phyloP scores from a whole-genome alignment of 768 basidiomycete genomes.

The Russula compacta region DNA sequence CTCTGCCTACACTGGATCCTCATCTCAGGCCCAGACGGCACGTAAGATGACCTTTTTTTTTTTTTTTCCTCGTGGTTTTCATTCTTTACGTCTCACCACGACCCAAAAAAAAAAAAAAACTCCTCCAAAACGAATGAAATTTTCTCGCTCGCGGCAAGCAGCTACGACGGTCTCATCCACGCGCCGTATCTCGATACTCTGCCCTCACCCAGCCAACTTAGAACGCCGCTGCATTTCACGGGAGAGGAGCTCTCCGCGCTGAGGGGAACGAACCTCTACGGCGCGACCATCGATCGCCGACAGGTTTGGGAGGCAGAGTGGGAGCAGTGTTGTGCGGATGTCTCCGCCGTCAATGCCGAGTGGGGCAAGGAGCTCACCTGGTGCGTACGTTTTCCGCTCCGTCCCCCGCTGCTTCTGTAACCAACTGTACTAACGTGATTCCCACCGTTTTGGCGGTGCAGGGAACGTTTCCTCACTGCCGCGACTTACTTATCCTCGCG shows the following conservation, averaged over 20 bases:
- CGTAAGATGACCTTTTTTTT: constrained; percentile 24
- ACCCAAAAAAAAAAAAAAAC: background rate
- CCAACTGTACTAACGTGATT: too few relatives aligned
- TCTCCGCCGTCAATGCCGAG: constrained; percentile 28
- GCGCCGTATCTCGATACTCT: constrained; percentile 59
- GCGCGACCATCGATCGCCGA: constrained; percentile 62
- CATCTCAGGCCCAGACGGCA: constrained; percentile 26
- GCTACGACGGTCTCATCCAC: constrained; percentile 29
- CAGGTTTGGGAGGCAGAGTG: constrained; percentile 57
- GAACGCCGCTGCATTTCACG: constrained; percentile 70
- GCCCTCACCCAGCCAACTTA: constrained; percentile 45
- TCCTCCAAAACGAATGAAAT: too few relatives aligned
- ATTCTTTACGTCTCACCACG: too few relatives aligned
- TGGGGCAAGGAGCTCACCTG: constrained; percentile 56
- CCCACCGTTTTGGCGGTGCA: too few relatives aligned
- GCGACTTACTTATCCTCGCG: constrained; percentile 78
- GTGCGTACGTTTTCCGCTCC: constrained; percentile 34
- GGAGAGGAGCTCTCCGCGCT: constrained; percentile 53
- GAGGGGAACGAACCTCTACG: constrained; percentile 71
- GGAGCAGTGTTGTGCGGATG: constrained; percentile 38
- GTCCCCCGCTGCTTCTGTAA: background rate
- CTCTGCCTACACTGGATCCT: constrained; percentile 59
- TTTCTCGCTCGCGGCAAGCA: constrained; percentile 3
- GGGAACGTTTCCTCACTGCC: constrained; percentile 64
- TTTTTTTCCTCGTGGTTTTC: too few relatives aligned